These are phyloP conservation scores for Plasmopara halstedii DNA, from an alignment of 352 stramenopile species.

Conservation along the genomic window DNA sequence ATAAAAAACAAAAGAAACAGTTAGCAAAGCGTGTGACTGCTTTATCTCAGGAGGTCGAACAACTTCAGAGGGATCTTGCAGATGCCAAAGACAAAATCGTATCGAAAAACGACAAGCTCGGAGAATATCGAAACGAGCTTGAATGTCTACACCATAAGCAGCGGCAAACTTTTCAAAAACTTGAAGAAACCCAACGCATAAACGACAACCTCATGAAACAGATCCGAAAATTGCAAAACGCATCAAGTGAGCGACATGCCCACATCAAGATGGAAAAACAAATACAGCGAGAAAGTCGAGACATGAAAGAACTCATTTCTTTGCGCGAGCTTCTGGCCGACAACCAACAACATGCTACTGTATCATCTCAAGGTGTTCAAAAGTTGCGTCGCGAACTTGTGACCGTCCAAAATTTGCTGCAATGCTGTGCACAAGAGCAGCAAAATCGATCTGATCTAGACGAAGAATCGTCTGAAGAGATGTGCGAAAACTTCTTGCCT, in stretches of 20 bases:
- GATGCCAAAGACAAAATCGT: slow-evolving; percentile 30
- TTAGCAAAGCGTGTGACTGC: slow-evolving; percentile 5
- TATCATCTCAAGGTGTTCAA: slow-evolving; percentile 43
- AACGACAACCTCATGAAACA: slow-evolving; percentile 17
- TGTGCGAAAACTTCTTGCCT: slow-evolving; percentile 10
- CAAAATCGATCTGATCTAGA: neutral
- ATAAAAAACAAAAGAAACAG: slow-evolving; percentile 20
- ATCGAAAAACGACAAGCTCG: slow-evolving; percentile 22
- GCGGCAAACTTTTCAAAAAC: slow-evolving; percentile 10
- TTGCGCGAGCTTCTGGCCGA: slow-evolving; percentile 40
- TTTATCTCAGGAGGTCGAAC: slow-evolving; percentile 10
- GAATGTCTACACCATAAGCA: slow-evolving; percentile 9
- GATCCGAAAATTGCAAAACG: slow-evolving; percentile 5
- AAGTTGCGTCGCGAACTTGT: slow-evolving; percentile 43
- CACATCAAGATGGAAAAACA: slow-evolving; percentile 14
- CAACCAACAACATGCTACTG: slow-evolving; percentile 35
- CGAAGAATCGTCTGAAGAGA: slow-evolving; percentile 16
- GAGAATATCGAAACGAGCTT: slow-evolving; percentile 20
- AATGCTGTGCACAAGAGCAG: slow-evolving; percentile 21
- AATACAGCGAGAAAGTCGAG: slow-evolving; percentile 13
- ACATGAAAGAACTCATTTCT: slow-evolving; percentile 31
- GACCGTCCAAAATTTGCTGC: slow-evolving; percentile 37
- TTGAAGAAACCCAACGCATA: slow-evolving; percentile 3
- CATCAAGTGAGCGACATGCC: neutral
- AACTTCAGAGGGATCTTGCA: slow-evolving; percentile 23